Base-by-base conservation (phyloP, 192 early-diverging fungal genomes). In the Backusella liffmaniae region DNA sequence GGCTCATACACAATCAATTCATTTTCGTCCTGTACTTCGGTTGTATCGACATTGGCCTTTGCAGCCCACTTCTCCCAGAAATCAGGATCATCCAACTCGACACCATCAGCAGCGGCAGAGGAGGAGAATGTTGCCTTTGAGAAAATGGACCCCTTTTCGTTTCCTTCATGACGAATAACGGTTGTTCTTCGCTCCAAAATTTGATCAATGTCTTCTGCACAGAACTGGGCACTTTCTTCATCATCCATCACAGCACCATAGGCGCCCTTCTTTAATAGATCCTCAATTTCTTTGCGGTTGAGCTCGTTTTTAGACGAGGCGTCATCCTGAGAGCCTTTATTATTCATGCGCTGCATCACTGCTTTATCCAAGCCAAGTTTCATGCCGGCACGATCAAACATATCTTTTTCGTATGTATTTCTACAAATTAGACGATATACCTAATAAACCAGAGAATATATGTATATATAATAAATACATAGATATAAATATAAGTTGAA, bases 51-150 rank as follows among this genome's bases (percentile, higher is more conserved):
- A 62, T 95, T 86, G 42, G 93, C 94, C 44, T 89, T 86, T 36
- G 90, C 83, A 5, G 94, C 94, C 82, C 94, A 90, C 76, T 96
- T 96, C 75, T 95, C 94, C 94, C 94, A 96, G 80, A 96, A 96
- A 70, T 94, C 86, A 8, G 94, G 93, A 80, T 96, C 94, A 62
- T 96, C 90, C 4, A 96, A 82, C 53, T 94, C 92, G 0, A 96
- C 87, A 69, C 51, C 77, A 16, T 71, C 84, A 37, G 79, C 86
- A 65, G 72, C 76, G 42, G 46, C 72, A 1, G 80, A 77, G 2
- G 86, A 75, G 16, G 90, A 83, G 76, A 96, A 96, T 0, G 91
- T 94, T 0, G 95, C 95, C 78, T 96, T 96, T 65, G 94, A 95
- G 83, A 96, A 96, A 13, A 95, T 92, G 0, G 93, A 94, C 0